Base-by-base conservation (phyloP, 257 asterid genomes). In the Thymus mandschuricus region DNA sequence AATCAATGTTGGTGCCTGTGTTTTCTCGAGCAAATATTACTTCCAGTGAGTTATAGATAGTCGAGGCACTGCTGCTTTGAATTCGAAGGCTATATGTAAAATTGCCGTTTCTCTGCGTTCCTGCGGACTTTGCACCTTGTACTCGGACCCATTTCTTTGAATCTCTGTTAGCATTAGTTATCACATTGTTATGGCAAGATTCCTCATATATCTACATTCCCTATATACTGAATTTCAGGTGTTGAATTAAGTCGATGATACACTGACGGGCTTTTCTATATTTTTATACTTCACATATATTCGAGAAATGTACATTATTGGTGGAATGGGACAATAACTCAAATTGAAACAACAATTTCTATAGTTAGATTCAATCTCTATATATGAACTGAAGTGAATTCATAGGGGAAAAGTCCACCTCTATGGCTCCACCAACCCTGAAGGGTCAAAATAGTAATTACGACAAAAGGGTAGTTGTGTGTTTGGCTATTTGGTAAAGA, bases 391-490 rank as follows among this genome's bases (percentile, higher is more conserved):
- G 21, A 21, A 21, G 21, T 21, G 21, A 35, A 35, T 35, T 5
- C 6, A 38, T 38, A 4, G 1, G 41, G 41, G 41, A 7, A 0
- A 0, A 38, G 41, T 38, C 41, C 41, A 38, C 21, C 21, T 21
- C 21, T 21, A 21, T 21, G 21, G 41, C 41, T 29, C 13, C 71
- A 73, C 72, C 71, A 64, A 41, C 34, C 58, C 58, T 5, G 31
- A 15, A 57, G 33, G 70, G 76, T 62, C 77, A 54, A 55, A 64
- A 43, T 64, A 27, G 77, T 72, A 51, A 29, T 50, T 63, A 11
- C 2, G 49, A 13, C 29, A 51, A 45, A 40, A 52, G 40, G 28
- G 59, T 10, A 28, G 29, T 38, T 38, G 9, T 1, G 27, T 41
- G 41, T 5, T 8, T 65, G 51, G 60, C 21, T 45, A 72, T 66